Evolutionary conservation across 106 monocot species (phyloP).

Genomic region (Allium fistulosum): DNA sequence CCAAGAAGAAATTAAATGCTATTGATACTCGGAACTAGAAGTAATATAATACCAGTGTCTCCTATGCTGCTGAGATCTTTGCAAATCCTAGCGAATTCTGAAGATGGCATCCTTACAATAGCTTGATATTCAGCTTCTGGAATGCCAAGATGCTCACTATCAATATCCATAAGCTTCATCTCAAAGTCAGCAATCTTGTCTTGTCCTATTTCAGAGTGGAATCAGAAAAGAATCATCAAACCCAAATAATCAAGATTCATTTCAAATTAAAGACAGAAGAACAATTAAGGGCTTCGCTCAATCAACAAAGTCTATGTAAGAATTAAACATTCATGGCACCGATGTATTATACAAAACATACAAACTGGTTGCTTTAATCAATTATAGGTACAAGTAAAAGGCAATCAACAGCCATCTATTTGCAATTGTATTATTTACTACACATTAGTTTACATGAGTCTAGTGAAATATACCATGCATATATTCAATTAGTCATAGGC

Average conservation of each 20-base stretch:
- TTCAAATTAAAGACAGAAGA: too few relatives aligned
- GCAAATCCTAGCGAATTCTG: constrained; percentile 58
- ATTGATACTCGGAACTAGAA: neutral
- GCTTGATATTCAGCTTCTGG: constrained; percentile 71
- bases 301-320: too few relatives aligned
- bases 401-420: too few relatives aligned
- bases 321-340: too few relatives aligned
- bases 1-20: neutral
- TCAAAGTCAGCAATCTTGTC: constrained; percentile 68
- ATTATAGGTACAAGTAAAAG: too few relatives aligned
- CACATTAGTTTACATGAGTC: too few relatives aligned
- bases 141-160: constrained; percentile 65
- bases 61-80: constrained; percentile 69
- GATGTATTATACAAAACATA: too few relatives aligned
- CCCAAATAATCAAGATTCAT: neutral
- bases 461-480: too few relatives aligned
- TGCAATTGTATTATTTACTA: too few relatives aligned
- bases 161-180: constrained; percentile 78
- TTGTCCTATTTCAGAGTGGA: neutral
- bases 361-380: too few relatives aligned
- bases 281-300: too few relatives aligned
- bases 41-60: constrained; percentile 40
- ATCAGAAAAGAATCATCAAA: neutral
- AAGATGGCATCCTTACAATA: constrained; percentile 57
- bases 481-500: too few relatives aligned